Evolutionary conservation across 306 rosid genomes (phyloP).

Genomic region (Pyrus bretschneideri): DNA sequence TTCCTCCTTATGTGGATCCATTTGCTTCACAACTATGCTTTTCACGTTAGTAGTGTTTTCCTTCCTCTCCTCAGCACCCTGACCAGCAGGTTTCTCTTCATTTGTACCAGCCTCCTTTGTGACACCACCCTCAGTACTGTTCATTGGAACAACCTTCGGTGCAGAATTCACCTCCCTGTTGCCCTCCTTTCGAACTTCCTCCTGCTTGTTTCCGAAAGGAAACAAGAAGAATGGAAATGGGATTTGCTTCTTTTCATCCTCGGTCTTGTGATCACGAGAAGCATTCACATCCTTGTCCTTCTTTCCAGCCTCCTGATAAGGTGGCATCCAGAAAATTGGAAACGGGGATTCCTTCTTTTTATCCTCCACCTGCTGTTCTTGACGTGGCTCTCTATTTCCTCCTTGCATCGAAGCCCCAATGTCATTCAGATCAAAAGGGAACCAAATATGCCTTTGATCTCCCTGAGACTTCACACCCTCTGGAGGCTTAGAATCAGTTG

Average conservation of each 20-base stretch:
- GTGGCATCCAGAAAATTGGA: slow-evolving; percentile 67
- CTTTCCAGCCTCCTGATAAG: slow-evolving; percentile 31
- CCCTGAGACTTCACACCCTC: slow-evolving; percentile 5
- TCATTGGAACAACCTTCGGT: slow-evolving; percentile 18
- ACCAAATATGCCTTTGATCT: slow-evolving; percentile 42
- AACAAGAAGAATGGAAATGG: slow-evolving; percentile 64
- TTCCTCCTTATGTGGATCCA: slow-evolving; percentile 22
- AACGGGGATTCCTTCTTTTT: slow-evolving; percentile 31
- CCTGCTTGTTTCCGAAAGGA: slow-evolving; percentile 36
- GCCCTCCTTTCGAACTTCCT: slow-evolving; percentile 20
- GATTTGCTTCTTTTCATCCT: slow-evolving; percentile 18
- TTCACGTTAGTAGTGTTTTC: slow-evolving; percentile 10
- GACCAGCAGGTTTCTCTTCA: not conserved
- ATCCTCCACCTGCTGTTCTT: slow-evolving; percentile 6
- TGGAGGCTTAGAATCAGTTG: not conserved
- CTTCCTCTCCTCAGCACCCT: not conserved
- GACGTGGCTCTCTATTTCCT: slow-evolving; percentile 21
- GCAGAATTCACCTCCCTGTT: slow-evolving; percentile 1
- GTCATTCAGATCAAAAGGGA: slow-evolving; percentile 31
- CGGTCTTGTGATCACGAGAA: slow-evolving; percentile 2
- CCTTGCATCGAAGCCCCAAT: slow-evolving; percentile 14
- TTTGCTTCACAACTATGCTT: slow-evolving; percentile 36
- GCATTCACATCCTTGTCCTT: slow-evolving; percentile 11
- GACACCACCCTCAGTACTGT: not conserved
- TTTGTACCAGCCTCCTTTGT: not conserved